Base-by-base conservation (phyloP, 2,329 filamentous ascomycete species). In the Lachnum nothofagi region DNA sequence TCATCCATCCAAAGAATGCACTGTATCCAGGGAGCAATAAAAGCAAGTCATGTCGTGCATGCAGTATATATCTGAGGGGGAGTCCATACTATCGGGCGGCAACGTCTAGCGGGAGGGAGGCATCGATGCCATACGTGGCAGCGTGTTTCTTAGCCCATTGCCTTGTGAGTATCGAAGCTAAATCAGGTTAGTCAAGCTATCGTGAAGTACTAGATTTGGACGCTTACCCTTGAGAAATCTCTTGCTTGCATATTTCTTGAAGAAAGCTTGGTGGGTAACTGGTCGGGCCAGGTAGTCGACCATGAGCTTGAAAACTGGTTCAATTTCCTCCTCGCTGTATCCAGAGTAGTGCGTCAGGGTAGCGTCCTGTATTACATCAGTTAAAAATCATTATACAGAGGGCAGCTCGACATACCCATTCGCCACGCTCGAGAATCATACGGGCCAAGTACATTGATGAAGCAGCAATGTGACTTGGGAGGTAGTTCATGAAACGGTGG, bases 161-260 rank as follows among this genome's bases (percentile, higher is more conserved):
- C 61, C 91, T 88, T 29, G 91, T 87, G 53, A 95, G 77, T 62
- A 97, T 90, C 22, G 91, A 96, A 61, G 90, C 91, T 95, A 45
- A 52, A 41, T 8, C 19, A 29, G 34, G 66, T 65, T 66, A 60
- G 34, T 22, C 27, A 6, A 44, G 52, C 44, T 22, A 44, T 3
- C n/a, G 8, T 23, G 22, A 27, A 40, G 16, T 22, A 39, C 8
- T 37, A 14, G 17, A 24, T 10, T 3, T 17, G 27, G 14, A 19
- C 20, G 5, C 78, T 72, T 82, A 95, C 91, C 91, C 76, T 98
- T 98, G 63, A 97, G 74, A 73, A 97, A 98, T 73, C 95, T 96
- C 78, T 97, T 98, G 80, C 89, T 95, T 48, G 93, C 93, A 68
- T 98, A 98, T 72, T 98, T 98, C 80, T 95, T 95, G 79, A 96